phyloP scores from a whole-genome alignment of 2,329 filamentous ascomycete genomes.

The Pseudocercospora musae region DNA sequence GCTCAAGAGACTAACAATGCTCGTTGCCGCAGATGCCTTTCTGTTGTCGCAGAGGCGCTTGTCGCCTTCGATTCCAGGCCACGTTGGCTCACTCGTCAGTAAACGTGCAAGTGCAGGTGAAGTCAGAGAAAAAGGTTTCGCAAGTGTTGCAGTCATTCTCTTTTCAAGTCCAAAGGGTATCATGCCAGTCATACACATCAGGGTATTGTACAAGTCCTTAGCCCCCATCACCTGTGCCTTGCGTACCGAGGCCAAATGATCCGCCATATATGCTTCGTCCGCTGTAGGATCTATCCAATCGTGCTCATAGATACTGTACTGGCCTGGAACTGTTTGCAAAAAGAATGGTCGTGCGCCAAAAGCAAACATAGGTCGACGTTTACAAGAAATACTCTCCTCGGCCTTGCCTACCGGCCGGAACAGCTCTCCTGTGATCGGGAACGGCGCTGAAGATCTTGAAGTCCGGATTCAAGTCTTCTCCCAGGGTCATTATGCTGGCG shows the following conservation, averaged over 20 bases:
- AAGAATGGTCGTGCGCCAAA: background rate
- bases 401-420: conserved; percentile 61
- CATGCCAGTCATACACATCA: background rate
- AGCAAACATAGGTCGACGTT: background rate
- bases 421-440: conserved; percentile 78
- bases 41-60: too few species aligned
- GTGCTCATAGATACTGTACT: background rate
- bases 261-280: background rate
- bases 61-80: too few species aligned
- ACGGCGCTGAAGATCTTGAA: conserved; percentile 92
- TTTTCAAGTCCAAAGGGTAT: background rate
- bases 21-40: too few species aligned
- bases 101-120: background rate
- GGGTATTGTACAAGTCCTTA: conserved; percentile 1
- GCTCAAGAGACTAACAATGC: too few species aligned
- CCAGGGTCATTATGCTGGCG: conserved; percentile 82
- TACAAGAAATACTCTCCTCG: conserved; percentile 53
- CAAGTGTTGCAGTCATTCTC: background rate
- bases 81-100: too few species aligned
- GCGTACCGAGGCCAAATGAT: background rate
- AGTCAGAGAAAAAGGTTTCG: background rate
- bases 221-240: background rate
- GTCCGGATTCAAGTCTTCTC: conserved; percentile 77
- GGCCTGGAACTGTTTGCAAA: background rate
- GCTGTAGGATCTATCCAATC: background rate